Evolutionary conservation across 768 basidiomycete genomes (phyloP).

Genomic region (Boletus pseudopeckii): DNA sequence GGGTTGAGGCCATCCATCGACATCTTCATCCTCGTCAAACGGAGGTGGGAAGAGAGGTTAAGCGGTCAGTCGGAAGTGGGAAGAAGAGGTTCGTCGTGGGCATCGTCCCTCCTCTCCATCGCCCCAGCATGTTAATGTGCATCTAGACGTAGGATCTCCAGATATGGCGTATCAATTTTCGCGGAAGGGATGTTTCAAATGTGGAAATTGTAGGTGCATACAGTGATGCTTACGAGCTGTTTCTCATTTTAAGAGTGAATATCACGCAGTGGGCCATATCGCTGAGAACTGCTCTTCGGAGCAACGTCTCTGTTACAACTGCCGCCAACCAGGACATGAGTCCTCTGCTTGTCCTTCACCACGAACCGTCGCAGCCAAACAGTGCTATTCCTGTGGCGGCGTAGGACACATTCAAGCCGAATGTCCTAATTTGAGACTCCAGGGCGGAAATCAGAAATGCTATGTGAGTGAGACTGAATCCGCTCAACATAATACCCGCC

Average conservation of each 20-base stretch:
- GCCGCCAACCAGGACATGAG: constrained; percentile 92
- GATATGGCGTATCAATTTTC: constrained; percentile 79
- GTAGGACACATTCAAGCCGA: constrained; percentile 89
- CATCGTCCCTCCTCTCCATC: constrained; percentile 1
- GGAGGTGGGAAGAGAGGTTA: constrained; percentile 66
- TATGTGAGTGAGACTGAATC: constrained; percentile 52
- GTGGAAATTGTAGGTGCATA: constrained; percentile 74
- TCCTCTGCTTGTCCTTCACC: constrained; percentile 85
- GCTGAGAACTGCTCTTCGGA: constrained; percentile 89
- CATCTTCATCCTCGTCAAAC: constrained; percentile 53
- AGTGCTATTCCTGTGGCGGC: constrained; percentile 92
- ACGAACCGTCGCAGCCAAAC: constrained; percentile 77
- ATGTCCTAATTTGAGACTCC: constrained; percentile 75
- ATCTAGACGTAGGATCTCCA: constrained; percentile 39
- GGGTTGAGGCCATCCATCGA: constrained; percentile 29
- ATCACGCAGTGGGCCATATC: constrained; percentile 76
- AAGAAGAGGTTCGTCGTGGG: constrained; percentile 53
- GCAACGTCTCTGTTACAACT: constrained; percentile 91
- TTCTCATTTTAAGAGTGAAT: constrained; percentile 14
- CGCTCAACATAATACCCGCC: constrained; percentile 2
- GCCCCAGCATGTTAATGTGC: constrained; percentile 17
- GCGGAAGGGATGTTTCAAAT: constrained; percentile 91
- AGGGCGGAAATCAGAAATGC: constrained; percentile 72
- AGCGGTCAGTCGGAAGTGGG: constrained; percentile 71
- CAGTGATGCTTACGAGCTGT: constrained; percentile 4